Evolutionary conservation across 78 protist genomes (phyloP), one percentile per base, ranked within the genome.

Genomic region (Cavenderia fasciculata): DNA sequence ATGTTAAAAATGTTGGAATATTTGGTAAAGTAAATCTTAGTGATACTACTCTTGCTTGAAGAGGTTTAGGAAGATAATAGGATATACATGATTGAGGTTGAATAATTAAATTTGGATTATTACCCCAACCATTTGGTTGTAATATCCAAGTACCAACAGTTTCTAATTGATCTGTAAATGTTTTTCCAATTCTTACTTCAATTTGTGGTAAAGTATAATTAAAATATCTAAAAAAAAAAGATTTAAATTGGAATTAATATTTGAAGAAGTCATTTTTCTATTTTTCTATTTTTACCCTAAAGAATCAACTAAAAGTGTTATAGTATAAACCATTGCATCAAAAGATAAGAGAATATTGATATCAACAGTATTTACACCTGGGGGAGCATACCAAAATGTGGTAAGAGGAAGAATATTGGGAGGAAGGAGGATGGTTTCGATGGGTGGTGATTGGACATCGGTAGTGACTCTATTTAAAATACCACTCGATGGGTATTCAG

Each of bases 31-130:
- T 68, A 5, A 82, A 69, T 43, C 25, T 65, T 14, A 82, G n/a
- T 0, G 90, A 82, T 16, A 82, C 68, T 4, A 52, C 27, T 49
- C 90, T 54, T 43, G 90, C 71, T 33, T 82, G 90, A 38, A 65
- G 36, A 40, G 90, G 90, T 56, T 82, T 49, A 12, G 56, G 76
- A 5, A 82, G 29, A 2, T 68, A 68, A 82, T 19, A 82, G 0
- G 90, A 82, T 21, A 82, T 74, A 68, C 90, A 82, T 19, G 90
- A 82, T 7, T 70, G 76, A 25, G 90, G 90, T 82, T 82, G 90
- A 31, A 82, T 82, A 12, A 79, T 68, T 52, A 66, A 40, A 43
- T 68, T 82, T 56, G 90, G 90, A 27, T 19, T 69, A 6, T 76
- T 46, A 68, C 90, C 68, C 90, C 90, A 82, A 12, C 71, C 90